Base-by-base conservation (phyloP, 176 grass and related monocot genomes). In the Oropetium thomaeum region DNA sequence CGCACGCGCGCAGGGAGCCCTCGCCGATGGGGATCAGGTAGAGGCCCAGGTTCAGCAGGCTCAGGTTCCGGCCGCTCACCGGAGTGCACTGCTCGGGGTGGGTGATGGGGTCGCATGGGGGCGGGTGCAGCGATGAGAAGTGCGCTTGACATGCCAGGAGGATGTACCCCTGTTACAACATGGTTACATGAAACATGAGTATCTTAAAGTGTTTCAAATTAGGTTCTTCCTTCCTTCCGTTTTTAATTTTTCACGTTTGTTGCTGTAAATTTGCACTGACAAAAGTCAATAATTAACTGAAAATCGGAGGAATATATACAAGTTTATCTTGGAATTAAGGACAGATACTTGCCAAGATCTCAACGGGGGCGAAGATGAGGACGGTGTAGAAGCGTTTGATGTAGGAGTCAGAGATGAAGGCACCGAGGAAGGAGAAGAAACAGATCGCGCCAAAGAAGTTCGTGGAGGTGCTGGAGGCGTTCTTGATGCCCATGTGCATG, bases 331-430 rank as follows among this genome's bases (percentile, higher is more conserved):
- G n/a, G n/a, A n/a, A n/a, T n/a, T n/a, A n/a, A n/a, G n/a, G n/a
- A n/a, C n/a, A n/a, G n/a, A n/a, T n/a, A n/a, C 60, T 78, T 74
- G 77, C 92, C 85, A 90, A 16, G 65, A 90, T 67, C 44, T 83
- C 91, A 15, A 88, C 20, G 2, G 82, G 79, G 0, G 74, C 82
- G 31, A 94, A 90, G 10, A 90, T 83, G 79, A 88, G 75, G 30
- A 90, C 86, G 15, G 85, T 86, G 42, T 83, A 73, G 52, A 88
- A 94, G 34, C 92, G 62, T 17, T 77, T 85, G 70, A 86, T 62
- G 69, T 90, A 94, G 6, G 92, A 94, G 35, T 90, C 92, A 0
- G 92, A 94, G 65, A 94, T 51, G 71, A 94, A 90, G 15, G 88
- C 92, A 0, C 92, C 88, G 0, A 94, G 16, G 44, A 94, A 74